Evolutionary conservation across 1,284 basidiomycete genomes (phyloP), one percentile per base, ranked within the genome.

Genomic region (Austropuccinia psidii): DNA sequence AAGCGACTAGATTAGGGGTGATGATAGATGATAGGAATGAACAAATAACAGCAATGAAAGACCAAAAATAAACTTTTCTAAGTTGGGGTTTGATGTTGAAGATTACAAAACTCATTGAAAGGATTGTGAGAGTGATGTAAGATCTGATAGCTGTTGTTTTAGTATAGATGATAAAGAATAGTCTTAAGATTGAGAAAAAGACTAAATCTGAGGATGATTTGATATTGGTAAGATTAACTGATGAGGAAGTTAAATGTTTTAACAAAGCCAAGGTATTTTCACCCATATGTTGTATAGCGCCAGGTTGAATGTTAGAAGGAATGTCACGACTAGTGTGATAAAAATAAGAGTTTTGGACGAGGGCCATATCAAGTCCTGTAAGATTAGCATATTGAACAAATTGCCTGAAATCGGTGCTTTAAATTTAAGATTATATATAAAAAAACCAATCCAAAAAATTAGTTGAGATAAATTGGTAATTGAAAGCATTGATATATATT

Each of bases 281-380:
- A 27, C 87, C 93, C 87, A 98, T 96, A 82, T 98, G 91, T 84
- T 94, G 83, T 2, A 83, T 74, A 1, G 90, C 89, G 31, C 92
- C 91, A 3, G 86, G 83, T 80, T 92, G 84, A 60, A 95, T 89
- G 78, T 93, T 87, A 76, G 89, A 87, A 5, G 91, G 89, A 2
- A 89, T 78, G 81, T 95, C 92, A 84, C 87, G 89, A 70, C 89
- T 87, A 81, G 91, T 95, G 81, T 95, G 92, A 80, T 95, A 96
- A 74, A 93, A 84, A 80, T 98, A 98, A 76, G 88, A 90, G 80
- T 96, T 92, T 24, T 92, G 91, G 13, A 97, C 89, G 41, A 98
- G 84, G 0, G 95, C 95, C 86, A 97, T 93, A 88, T 96, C 81
- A 29, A 83, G 75, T 1, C 82, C 82, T 3, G 80, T 80, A 39